Base-by-base conservation (phyloP, 352 stramenopile species). In the Globisporangium polare region DNA sequence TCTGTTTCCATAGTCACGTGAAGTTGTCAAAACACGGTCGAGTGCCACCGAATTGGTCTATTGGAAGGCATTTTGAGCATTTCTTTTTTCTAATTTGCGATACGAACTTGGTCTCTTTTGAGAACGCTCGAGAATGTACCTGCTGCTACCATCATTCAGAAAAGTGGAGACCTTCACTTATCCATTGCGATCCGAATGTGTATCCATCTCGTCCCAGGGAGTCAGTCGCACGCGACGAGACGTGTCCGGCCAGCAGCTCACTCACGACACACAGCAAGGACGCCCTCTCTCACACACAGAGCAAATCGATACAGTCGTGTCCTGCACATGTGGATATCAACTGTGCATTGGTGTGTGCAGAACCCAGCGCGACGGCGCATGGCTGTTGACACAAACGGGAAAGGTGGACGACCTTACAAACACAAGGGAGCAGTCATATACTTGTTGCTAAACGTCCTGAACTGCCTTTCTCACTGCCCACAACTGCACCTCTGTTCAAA, bases 121-220 rank as follows among this genome's bases (percentile, higher is more conserved):
- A 12, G 10, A 54, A 41, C 5, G 37, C 5, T 43, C 37, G 12
- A 18, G 37, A 43, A 43, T 18, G 6, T 58, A 58, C 8, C 29
- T 9, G 5, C 33, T 39, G 10, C 33, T 39, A 39, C 31, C 53
- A 58, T 50, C 53, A 58, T 58, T 58, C 24, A 50, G 22, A 31
- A 27, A 27, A 27, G 0, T 20, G 13, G 22, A 7, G 53, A 58
- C 35, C 53, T 27, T 35, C 53, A 58, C 35, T 58, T 37, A 45
- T 45, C 37, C 29, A 33, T 45, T 45, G 37, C 37, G 37, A 43
- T 43, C 37, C 17, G n/a, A 22, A 54, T 46, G 47, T 54, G 47
- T 53, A 53, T 17, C 58, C 41, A 57, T 50, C 35, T 54, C 41
- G 20, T 6, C 27, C 37, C 24, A 39, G 33, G 20, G 22, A 18